These are phyloP conservation scores for Argentina anserina DNA, from an alignment of 306 rosid species.

Conservation along the genomic window DNA sequence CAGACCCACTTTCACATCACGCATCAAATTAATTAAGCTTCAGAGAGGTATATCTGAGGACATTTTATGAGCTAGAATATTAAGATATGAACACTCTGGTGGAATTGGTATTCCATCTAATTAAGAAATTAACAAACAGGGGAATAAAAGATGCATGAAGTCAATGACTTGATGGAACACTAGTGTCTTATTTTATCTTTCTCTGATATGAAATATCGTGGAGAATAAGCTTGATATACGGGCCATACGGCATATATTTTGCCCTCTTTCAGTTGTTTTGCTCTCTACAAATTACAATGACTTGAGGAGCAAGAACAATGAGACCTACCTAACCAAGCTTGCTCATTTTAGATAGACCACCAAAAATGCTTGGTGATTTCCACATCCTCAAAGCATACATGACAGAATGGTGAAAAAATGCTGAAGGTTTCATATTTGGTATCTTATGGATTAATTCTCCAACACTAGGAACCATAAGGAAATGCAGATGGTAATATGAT, in stretches of 20 bases:
- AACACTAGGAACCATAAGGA: not conserved
- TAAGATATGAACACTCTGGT: not conserved
- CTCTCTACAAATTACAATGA: not conserved
- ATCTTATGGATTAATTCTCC: not conserved
- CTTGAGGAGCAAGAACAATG: conserved; percentile 19
- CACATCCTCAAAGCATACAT: not conserved
- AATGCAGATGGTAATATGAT: conserved; percentile 2
- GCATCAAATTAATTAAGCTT: not conserved
- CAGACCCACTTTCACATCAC: not conserved
- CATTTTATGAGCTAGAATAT: not conserved
- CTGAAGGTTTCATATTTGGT: too few relatives aligned
- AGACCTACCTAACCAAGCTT: conserved; percentile 44
- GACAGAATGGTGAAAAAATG: not conserved
- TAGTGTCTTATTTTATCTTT: not conserved
- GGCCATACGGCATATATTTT: conserved; percentile 1
- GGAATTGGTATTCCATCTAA: not conserved
- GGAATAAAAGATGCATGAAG: not conserved
- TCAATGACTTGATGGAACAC: conserved; percentile 1
- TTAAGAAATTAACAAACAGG: not conserved
- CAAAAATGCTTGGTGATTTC: conserved; percentile 12
- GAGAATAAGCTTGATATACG: conserved; percentile 2
- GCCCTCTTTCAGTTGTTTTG: conserved; percentile 8
- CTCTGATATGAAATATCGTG: not conserved
- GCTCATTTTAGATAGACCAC: conserved; percentile 32
- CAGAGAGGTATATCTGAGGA: not conserved